A percentile compares a stretch with the other conserved stretches of the same genome.
Evolutionary conservation across 371 early-diverging fungal genomes (phyloP).

Genomic region (Rhizopus arrhizus): DNA sequence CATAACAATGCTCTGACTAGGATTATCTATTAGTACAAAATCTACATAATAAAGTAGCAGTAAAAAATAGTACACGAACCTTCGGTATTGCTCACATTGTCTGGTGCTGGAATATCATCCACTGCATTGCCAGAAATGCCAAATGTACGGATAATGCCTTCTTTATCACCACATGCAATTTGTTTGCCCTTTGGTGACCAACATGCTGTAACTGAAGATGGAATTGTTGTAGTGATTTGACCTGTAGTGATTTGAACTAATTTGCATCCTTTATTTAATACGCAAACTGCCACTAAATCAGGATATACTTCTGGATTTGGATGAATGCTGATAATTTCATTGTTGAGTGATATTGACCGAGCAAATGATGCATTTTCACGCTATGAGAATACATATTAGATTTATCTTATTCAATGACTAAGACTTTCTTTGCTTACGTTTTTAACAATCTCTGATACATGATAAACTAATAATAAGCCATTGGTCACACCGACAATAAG

Average conservation of each 20-base stretch:
- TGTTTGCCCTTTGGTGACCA: conserved; percentile 66
- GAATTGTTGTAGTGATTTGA: conserved; percentile 19
- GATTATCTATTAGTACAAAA: background rate
- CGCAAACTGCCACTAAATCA: conserved; percentile 37
- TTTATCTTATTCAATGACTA: background rate
- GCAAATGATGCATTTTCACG: conserved; percentile 22
- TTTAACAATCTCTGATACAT: conserved; percentile 31
- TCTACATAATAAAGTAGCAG: background rate
- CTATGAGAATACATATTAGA: background rate
- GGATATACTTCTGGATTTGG: conserved; percentile 48
- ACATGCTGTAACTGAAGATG: conserved; percentile 38
- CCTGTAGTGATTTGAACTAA: conserved; percentile 34
- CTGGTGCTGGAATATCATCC: conserved; percentile 12
- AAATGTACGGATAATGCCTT: conserved; percentile 42
- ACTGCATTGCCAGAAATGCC: conserved; percentile 37
- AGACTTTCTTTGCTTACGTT: conserved; percentile 20
- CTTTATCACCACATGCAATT: conserved; percentile 43
- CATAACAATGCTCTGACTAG: conserved; percentile 49
- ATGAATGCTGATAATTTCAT: conserved; percentile 36
- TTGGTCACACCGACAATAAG: conserved; percentile 31
- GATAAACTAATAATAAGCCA: conserved; percentile 30
- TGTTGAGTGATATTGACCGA: conserved; percentile 16
- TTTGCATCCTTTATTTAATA: conserved; percentile 23
- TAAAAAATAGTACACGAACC: background rate
- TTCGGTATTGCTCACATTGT: background rate